These are phyloP conservation scores for Neostapfia colusana DNA, from an alignment of 176 grass and related monocot genomes.

Conservation along the genomic window DNA sequence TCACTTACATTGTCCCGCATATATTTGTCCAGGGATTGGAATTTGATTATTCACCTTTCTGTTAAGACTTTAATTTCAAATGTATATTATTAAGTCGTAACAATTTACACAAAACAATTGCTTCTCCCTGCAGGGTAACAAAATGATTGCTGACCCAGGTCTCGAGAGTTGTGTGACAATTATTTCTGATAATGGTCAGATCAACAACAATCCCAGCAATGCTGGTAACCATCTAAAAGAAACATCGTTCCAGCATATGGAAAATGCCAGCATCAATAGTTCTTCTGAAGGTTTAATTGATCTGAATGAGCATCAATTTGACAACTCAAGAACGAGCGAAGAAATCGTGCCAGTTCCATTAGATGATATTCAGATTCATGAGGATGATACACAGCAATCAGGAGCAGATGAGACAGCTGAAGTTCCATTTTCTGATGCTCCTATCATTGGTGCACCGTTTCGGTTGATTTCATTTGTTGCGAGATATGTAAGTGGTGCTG, in stretches of 20 bases:
- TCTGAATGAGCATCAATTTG: slow-evolving; percentile 41
- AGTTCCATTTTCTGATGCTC: slow-evolving; percentile 67
- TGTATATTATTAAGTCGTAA: slow-evolving; percentile 3
- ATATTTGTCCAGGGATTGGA: not conserved
- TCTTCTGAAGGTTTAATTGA: slow-evolving; percentile 32
- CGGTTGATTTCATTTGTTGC: not conserved
- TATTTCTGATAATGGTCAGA: slow-evolving; percentile 33
- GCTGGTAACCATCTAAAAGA: slow-evolving; percentile 46
- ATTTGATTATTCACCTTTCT: slow-evolving; percentile 2
- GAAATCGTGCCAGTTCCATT: slow-evolving; percentile 49
- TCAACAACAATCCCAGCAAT: slow-evolving; percentile 25
- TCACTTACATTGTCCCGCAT: not conserved
- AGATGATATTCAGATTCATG: slow-evolving; percentile 74
- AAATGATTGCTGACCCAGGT: slow-evolving; percentile 35
- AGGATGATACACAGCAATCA: slow-evolving; percentile 31
- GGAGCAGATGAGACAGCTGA: slow-evolving; percentile 32
- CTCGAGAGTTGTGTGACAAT: slow-evolving; percentile 22
- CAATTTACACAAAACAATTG: slow-evolving; percentile 14
- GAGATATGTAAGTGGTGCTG: slow-evolving; percentile 81
- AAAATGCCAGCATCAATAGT: slow-evolving; percentile 13
- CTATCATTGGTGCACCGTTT: too few relatives aligned
- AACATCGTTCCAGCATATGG: slow-evolving; percentile 11
- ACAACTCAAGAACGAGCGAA: slow-evolving; percentile 12
- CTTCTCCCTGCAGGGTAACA: slow-evolving; percentile 50
- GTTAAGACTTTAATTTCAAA: slow-evolving; percentile 13